These are phyloP conservation scores for Penstemon eatonii DNA, from an alignment of 257 asterid genomes.

Conservation along the genomic window DNA sequence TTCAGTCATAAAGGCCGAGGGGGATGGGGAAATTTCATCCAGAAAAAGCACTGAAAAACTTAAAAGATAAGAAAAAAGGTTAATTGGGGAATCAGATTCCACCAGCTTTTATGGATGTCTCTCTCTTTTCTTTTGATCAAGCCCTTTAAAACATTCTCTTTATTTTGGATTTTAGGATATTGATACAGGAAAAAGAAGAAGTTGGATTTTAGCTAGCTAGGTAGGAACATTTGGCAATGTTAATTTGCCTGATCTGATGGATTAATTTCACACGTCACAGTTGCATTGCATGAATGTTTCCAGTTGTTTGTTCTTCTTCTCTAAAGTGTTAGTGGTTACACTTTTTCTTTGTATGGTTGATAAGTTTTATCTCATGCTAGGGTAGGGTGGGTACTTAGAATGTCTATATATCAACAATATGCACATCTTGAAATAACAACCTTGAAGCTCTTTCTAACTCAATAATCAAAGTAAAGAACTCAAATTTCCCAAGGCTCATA, in stretches of 20 bases:
- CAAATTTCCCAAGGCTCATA: too few species aligned
- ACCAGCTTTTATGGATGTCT: background rate
- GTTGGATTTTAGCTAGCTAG: background rate
- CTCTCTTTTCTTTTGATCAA: constrained; percentile 23
- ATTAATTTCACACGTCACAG: constrained; percentile 2
- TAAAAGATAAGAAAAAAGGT: background rate
- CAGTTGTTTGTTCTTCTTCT: too few species aligned
- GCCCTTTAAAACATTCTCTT: constrained; percentile 22
- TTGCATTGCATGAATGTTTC: background rate
- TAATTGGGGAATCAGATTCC: constrained; percentile 25
- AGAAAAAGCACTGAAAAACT: constrained; percentile 9
- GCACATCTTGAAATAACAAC: too few species aligned
- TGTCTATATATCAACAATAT: too few species aligned
- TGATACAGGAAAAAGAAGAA: background rate
- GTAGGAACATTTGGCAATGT: too few species aligned
- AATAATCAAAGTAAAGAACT: too few species aligned
- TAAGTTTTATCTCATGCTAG: too few species aligned
- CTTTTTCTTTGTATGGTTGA: too few species aligned
- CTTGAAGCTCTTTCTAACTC: too few species aligned
- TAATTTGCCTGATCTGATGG: background rate
- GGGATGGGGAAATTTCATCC: constrained; percentile 19
- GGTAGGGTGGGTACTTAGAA: too few species aligned
- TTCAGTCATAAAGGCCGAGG: background rate
- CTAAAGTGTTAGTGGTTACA: too few species aligned
- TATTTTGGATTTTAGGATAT: constrained; percentile 8